phyloP scores from a whole-genome alignment of 495 filamentous ascomycete genomes.

The Massariosphaeria phaeospora region DNA sequence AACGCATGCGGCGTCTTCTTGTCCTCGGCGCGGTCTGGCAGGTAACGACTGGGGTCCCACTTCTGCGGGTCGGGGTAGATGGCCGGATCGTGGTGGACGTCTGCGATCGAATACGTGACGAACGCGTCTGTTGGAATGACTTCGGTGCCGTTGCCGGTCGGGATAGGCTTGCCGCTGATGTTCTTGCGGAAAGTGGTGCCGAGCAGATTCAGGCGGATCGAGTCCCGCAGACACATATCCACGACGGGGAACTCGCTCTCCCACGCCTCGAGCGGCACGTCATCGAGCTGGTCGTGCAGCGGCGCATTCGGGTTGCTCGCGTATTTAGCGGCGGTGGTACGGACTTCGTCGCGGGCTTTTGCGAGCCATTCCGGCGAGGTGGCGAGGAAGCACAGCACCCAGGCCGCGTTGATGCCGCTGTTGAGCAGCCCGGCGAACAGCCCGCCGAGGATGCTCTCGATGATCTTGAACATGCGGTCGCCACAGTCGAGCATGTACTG shows the following conservation, averaged over 20 bases:
- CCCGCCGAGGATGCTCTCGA: conserved; percentile 43
- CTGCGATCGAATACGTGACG: conserved; percentile 34
- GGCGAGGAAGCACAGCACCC: conserved; percentile 43
- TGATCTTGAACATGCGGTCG: conserved; percentile 37
- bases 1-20: conserved; percentile 42
- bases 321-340: conserved; percentile 39
- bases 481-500: conserved; percentile 46
- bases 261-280: conserved; percentile 44
- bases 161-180: conserved; percentile 37
- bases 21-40: conserved; percentile 43
- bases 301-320: conserved; percentile 33
- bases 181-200: conserved; percentile 39
- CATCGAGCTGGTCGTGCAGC: conserved; percentile 39
- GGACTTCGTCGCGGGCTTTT: conserved; percentile 42
- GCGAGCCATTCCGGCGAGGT: conserved; percentile 42
- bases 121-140: conserved; percentile 45
- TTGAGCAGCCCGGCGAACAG: conserved; percentile 40
- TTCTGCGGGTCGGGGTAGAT: conserved; percentile 43
- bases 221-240: conserved; percentile 45
- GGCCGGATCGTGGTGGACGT: conserved; percentile 42
- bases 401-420: conserved; percentile 46
- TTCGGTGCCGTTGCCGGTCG: conserved; percentile 39
- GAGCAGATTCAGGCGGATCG: conserved; percentile 42
- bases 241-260: conserved; percentile 46
- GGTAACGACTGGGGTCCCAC: conserved; percentile 46